Conservation (phyloP, 1,139 yeast species). For the Yamadazyma blattariae region DNA sequence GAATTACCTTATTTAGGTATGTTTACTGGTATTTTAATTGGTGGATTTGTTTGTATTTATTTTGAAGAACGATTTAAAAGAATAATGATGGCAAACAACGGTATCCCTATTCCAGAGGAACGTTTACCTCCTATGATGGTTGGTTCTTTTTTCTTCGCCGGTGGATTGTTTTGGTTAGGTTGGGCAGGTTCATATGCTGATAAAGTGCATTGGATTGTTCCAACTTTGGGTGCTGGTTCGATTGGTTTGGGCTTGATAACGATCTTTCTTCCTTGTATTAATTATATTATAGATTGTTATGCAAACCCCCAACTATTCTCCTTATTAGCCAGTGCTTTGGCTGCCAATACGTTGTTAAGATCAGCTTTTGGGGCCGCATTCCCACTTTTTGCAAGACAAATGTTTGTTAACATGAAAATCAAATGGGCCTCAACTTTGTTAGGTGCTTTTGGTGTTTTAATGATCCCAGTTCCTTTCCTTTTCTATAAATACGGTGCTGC, state of each 20-base stretch:
- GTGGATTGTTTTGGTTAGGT: conserved; percentile 80
- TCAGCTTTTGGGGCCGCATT: conserved; percentile 54
- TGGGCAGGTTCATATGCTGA: conserved; percentile 79
- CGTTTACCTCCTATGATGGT: conserved; percentile 73
- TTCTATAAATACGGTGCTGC: conserved; percentile 64
- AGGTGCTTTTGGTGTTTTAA: conserved; percentile 60
- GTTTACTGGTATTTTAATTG: conserved; percentile 58
- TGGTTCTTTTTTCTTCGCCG: conserved; percentile 67
- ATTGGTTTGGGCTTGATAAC: conserved; percentile 74
- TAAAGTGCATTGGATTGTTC: conserved; percentile 80
- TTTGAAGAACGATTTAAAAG: conserved; percentile 26
- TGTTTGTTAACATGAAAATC: conserved; percentile 73
- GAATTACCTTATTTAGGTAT: conserved; percentile 63
- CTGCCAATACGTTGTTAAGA: conserved; percentile 79
- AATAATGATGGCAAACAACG: conserved; percentile 40
- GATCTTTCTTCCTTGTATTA: conserved; percentile 74
- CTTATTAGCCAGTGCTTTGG: conserved; percentile 87
- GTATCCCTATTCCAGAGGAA: conserved; percentile 72
- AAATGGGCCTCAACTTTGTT: conserved; percentile 83
- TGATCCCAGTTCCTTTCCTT: conserved; percentile 75
- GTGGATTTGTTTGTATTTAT: conserved; percentile 42
- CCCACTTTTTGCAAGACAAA: conserved; percentile 53
- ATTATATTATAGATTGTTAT: conserved; percentile 79
- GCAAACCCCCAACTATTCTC: conserved; percentile 64
- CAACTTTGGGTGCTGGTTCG: conserved; percentile 68